These are phyloP conservation scores for Chaetomiaceae sp. DNA, from an alignment of 2,329 filamentous ascomycete genomes.

Conservation along the genomic window DNA sequence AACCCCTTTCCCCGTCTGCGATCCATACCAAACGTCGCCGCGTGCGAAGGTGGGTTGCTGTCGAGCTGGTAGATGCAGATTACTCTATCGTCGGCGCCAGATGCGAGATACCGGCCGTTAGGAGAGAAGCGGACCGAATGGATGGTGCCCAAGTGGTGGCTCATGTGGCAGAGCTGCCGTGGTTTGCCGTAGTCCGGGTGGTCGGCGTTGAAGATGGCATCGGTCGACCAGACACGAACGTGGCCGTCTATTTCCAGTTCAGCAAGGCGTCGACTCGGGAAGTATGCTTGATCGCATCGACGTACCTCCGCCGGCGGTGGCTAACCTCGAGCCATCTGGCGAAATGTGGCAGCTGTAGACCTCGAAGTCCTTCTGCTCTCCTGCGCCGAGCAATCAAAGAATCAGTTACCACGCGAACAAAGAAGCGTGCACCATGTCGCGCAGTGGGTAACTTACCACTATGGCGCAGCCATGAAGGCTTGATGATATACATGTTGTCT, in stretches of 20 bases:
- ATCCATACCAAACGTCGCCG: constrained; percentile 68
- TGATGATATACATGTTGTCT: constrained; percentile 73
- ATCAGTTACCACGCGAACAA: constrained; percentile 21
- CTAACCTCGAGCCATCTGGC: constrained; percentile 84
- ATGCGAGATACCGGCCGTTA: constrained; percentile 91
- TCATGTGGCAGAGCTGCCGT: constrained; percentile 94
- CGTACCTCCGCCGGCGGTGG: constrained; percentile 87
- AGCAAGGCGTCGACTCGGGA: constrained; percentile 8
- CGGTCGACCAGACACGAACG: constrained; percentile 95
- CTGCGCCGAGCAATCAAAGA: constrained; percentile 39
- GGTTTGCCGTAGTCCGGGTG: constrained; percentile 70
- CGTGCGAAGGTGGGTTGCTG: constrained; percentile 69
- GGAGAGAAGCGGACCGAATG: constrained; percentile 96
- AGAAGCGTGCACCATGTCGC: neutral
- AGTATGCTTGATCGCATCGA: neutral
- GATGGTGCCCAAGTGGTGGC: constrained; percentile 95
- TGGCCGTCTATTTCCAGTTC: constrained; percentile 65
- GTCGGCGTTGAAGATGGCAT: constrained; percentile 79
- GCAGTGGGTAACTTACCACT: constrained; percentile 56
- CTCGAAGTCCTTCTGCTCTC: constrained; percentile 97
- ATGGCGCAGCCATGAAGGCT: constrained; percentile 93
- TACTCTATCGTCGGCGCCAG: constrained; percentile 96
- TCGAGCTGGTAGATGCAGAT: constrained; percentile 96
- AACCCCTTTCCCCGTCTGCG: neutral
- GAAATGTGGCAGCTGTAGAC: constrained; percentile 98